Base-by-base conservation (phyloP, 345 rosid genomes). In the Populus simonii region DNA sequence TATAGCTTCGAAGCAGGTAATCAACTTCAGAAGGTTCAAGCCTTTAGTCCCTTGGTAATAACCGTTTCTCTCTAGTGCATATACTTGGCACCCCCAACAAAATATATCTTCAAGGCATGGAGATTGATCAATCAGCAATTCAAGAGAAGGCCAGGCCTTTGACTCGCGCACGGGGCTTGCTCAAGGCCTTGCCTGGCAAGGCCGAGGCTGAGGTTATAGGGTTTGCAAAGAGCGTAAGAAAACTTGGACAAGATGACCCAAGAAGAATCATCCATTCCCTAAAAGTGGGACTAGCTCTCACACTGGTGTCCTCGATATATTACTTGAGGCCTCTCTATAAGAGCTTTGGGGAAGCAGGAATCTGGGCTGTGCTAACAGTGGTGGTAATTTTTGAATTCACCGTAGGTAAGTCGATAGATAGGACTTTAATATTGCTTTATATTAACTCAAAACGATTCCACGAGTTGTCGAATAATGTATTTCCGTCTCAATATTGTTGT, bases 351-450 rank as follows among this genome's bases (percentile, higher is more conserved):
- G 25, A 2, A 20, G 47, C 43, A 7, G 71, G 43, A 29, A 68
- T 68, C n/a, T 68, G 71, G 49, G 71, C 71, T 8, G 71, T 68
- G 12, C n/a, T 68, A 18, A 68, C 71, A 6, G 71, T 68, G 22
- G 71, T 68, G 25, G 71, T 68, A 8, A 33, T 68, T 10, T 29
- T 38, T 16, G 71, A 68, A 22, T 68, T 68, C 39, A 33, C 71
- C 39, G 45, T 68, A 4, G 71, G 71, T 36, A 36, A 53, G 59
- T 53, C 18, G 59, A 53, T 20, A 2, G 59, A 22, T 53, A 1
- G n/a, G 59, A 3, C 10, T 53, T 2, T 23, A 17, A 20, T 53
- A 53, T 20, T 53, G 23, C 9, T 18, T 41, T 18, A 7, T 53
- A 2, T 6, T 53, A 1, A 3, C 59, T 53, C 59, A 53, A 53